These are phyloP conservation scores for Rhizopus sp. DNA, from an alignment of 371 early-diverging fungal species.

Conservation along the genomic window DNA sequence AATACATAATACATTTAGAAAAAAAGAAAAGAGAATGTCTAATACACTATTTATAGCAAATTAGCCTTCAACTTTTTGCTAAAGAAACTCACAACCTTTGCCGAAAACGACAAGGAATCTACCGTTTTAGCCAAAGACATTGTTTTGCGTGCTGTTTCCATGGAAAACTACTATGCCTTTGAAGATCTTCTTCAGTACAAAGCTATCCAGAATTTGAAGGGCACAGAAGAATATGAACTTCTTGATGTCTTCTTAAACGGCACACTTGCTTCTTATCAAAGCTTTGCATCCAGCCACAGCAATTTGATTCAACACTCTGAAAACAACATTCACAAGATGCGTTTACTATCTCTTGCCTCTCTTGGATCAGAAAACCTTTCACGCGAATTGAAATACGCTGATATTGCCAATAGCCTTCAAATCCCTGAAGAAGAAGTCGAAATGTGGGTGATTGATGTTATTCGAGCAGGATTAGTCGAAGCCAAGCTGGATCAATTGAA, in stretches of 20 bases:
- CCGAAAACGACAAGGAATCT: constrained; percentile 33
- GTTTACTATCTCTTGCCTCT: constrained; percentile 82
- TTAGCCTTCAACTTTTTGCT: constrained; percentile 66
- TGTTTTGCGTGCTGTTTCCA: constrained; percentile 68
- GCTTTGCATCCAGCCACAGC: constrained; percentile 55
- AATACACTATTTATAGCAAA: constrained; percentile 31
- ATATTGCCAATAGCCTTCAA: constrained; percentile 74
- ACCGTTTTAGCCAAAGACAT: constrained; percentile 53
- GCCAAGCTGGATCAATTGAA: constrained; percentile 93
- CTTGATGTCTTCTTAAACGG: constrained; percentile 78
- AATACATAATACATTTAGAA: constrained; percentile 20
- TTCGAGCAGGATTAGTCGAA: constrained; percentile 91
- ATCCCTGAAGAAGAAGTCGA: constrained; percentile 85
- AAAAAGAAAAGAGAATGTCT: background rate
- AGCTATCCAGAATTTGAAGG: constrained; percentile 74
- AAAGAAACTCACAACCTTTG: constrained; percentile 65
- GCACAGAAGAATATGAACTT: constrained; percentile 62
- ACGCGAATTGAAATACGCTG: constrained; percentile 70
- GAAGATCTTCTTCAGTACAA: constrained; percentile 74
- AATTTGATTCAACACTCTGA: constrained; percentile 59
- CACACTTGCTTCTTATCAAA: constrained; percentile 67
- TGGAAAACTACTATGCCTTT: constrained; percentile 79
- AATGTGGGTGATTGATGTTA: constrained; percentile 91
- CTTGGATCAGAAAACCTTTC: constrained; percentile 76
- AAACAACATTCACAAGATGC: constrained; percentile 78